phyloP scores from a whole-genome alignment of 768 basidiomycete species.

The Russula olivacea region DNA sequence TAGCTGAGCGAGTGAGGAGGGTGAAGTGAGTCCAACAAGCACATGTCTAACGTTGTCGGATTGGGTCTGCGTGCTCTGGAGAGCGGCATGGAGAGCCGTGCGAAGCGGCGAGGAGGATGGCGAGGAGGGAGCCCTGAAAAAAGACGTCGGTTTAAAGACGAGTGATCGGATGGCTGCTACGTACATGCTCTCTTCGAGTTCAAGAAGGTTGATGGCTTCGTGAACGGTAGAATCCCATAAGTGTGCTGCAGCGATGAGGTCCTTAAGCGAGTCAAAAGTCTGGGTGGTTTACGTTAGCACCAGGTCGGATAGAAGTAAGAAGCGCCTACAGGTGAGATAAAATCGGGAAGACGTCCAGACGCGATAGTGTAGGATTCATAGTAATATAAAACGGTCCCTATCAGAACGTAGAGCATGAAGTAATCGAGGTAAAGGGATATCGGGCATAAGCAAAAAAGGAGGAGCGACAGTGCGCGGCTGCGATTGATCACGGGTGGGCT shows the following conservation, averaged over 20 bases:
- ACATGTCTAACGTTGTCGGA: constrained; percentile 78
- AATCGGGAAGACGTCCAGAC: constrained; percentile 2
- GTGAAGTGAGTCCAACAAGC: constrained; percentile 68
- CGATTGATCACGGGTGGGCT: not conserved
- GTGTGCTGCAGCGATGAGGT: constrained; percentile 60
- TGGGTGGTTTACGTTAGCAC: constrained; percentile 29
- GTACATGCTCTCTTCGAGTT: constrained; percentile 66
- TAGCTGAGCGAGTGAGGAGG: constrained; percentile 66
- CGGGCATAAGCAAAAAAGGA: constrained; percentile 15
- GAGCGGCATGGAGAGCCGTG: constrained; percentile 63
- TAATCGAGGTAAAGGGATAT: constrained; percentile 18
- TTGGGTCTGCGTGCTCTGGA: constrained; percentile 71
- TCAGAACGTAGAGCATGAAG: constrained; percentile 14
- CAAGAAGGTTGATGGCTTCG: constrained; percentile 58
- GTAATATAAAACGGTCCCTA: constrained; percentile 20
- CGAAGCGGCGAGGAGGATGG: constrained; percentile 54
- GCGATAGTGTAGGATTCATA: not conserved
- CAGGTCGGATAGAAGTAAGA: not conserved
- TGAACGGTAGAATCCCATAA: constrained; percentile 72
- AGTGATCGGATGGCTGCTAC: constrained; percentile 12
- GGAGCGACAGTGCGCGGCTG: not conserved
- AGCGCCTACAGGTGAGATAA: constrained; percentile 14
- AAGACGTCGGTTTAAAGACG: constrained; percentile 25
- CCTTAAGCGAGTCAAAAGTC: constrained; percentile 61
- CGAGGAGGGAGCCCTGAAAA: constrained; percentile 40